Base-by-base conservation (phyloP, 331 rosid species). In the Stylosanthes scabra region DNA sequence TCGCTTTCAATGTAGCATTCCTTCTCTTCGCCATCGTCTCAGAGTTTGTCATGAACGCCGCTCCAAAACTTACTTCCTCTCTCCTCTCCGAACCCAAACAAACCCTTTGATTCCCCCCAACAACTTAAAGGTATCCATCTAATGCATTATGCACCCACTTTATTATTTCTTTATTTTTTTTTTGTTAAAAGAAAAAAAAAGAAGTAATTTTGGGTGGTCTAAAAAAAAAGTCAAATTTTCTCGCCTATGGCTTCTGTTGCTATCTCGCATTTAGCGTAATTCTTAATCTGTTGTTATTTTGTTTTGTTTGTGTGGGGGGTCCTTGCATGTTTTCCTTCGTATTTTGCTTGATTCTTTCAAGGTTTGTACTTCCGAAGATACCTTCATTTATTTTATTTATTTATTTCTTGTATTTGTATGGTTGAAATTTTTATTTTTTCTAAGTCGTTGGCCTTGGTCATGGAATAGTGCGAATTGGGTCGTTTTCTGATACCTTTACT, bases 401-500 rank as follows among this genome's bases (percentile, higher is more conserved):
- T 64, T 11, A 7, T 15, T 11, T 14, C 1, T 3, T 11, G 16
- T 31, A 31, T 29, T 29, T 29, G 16, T 51, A 13, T 5, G 16
- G 0, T 45, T 10, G 16, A 9, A 7, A 20, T 1, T 6, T 5
- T 29, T 67, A 50, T 54, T 55, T 79, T 69, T 79, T 79, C 69
- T 74, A 50, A 64, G 71, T 82, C 81, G 20, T 59, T 39, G 77
- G 85, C 78, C 63, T 68, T 75, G 81, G 70, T 80, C 70, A 4
- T 71, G 1, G 63, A 76, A 69, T 44, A 74, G 29, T 82, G 84
- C 77, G 63, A 76, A 67, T 50, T 62, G 72, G 67, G 83, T 86
- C 82, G 74, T 76, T 85, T 81, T 81, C 89, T 71, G 70, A 37
- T 78, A 62, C 61, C 60, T 84, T 74, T 71, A 54, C 74, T 73